Evolutionary conservation across 129 eudicot species (phyloP), one percentile per base, ranked within the genome.

Genomic region (Helianthus annuus): DNA sequence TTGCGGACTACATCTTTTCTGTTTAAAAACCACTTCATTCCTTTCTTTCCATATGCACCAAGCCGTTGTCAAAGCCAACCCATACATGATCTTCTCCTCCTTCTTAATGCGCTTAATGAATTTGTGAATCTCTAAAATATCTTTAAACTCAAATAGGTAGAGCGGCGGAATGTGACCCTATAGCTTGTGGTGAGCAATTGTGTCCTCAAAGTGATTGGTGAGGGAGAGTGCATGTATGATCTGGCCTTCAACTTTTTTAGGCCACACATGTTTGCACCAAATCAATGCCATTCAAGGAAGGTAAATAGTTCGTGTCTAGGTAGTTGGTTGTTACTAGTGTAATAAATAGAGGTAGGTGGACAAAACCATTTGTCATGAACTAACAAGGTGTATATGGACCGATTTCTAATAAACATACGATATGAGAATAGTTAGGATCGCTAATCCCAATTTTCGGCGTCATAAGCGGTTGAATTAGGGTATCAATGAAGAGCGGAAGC

Each of bases 201-300:
- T 52, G 64, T 74, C 45, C 68, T 22, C 36, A 3, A 72, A 66
- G 54, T 63, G 78, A 74, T 52, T 10, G 78, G 44, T 3, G 54
- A 52, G 64, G 44, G 53, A 19, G 55, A 68, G 17, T 48, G 36
- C 13, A 38, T 54, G 36, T 17, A 38, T 54, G 32, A 19, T 46
- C 52, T 76, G 80, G 54, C 68, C 69, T 69, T 60, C 63, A 17
- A 68, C 44, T 38, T 77, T 67, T 67, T 48, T 49, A 69, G 69
- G 70, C 63, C 64, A 77, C 75, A 69, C 58, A 61, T 77, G 70
- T 44, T 70, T 77, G 56, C 19, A 68, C 36, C 69, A 59, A 69
- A 48, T 68, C 56, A 59, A 69, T 77, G 82, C 82, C 82, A 70
- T 78, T 48, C 67, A 70, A 42, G 72, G 72, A 6, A 70, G 82